Evolutionary conservation across 805 yeast species (phyloP).

Genomic region (Ogataea henricii): DNA sequence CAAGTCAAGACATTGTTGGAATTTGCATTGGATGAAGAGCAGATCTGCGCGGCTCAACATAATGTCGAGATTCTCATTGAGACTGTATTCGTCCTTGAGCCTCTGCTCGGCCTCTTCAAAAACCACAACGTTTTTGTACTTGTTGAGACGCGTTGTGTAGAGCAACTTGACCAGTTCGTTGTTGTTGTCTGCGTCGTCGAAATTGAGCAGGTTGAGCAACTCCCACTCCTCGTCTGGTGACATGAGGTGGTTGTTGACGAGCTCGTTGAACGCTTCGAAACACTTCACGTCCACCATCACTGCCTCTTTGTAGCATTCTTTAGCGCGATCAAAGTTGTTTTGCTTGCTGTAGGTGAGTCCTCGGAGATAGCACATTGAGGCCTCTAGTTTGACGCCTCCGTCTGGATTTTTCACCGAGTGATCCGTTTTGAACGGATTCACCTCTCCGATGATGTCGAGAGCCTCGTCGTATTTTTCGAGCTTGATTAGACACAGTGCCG

Average conservation of each 20-base stretch:
- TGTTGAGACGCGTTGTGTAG: slow-evolving; percentile 75
- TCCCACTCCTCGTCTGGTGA: slow-evolving; percentile 90
- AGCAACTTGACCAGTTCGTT: slow-evolving; percentile 76
- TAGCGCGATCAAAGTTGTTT: slow-evolving; percentile 83
- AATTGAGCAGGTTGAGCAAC: slow-evolving; percentile 61
- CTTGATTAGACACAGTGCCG: slow-evolving; percentile 72
- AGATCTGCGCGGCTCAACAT: slow-evolving; percentile 68
- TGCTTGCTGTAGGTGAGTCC: slow-evolving; percentile 83
- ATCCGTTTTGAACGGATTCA: slow-evolving; percentile 62
- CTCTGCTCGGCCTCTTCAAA: slow-evolving; percentile 67
- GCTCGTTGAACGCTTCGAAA: slow-evolving; percentile 86
- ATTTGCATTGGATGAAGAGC: slow-evolving; percentile 73
- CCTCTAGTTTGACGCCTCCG: slow-evolving; percentile 85
- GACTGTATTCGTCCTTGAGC: slow-evolving; percentile 69
- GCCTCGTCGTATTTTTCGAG: slow-evolving; percentile 87
- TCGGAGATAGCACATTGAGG: slow-evolving; percentile 81
- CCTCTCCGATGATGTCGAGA: slow-evolving; percentile 78
- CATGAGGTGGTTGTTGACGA: slow-evolving; percentile 69
- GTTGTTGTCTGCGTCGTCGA: slow-evolving; percentile 75
- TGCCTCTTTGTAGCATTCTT: slow-evolving; percentile 85
- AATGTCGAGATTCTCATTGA: slow-evolving; percentile 71
- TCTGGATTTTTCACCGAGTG: slow-evolving; percentile 50
- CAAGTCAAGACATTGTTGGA: slow-evolving; percentile 68
- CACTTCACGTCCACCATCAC: slow-evolving; percentile 86
- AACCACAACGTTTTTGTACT: slow-evolving; percentile 59